Evolutionary conservation across 768 basidiomycete genomes (phyloP), one percentile per base, ranked within the genome.

Genomic region (Leccinum broughii): DNA sequence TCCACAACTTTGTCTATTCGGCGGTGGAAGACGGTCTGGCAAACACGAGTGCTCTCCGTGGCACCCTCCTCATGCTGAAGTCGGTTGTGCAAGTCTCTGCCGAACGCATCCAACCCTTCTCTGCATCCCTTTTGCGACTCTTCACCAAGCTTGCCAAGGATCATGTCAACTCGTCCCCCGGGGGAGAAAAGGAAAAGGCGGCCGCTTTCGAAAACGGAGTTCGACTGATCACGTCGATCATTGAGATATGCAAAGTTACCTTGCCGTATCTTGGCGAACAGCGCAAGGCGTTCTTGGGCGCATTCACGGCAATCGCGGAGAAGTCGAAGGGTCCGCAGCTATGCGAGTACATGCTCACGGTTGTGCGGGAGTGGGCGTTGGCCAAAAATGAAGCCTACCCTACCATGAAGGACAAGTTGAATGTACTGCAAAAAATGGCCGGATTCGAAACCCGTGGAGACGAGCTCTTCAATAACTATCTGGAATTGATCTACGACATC

Each of bases 361-460:
- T 98, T 58, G 84, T 91, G 53, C 83, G 89, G 52, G 88, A 89
- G 26, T 98, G 96, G 95, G 89, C 92, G n/a, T 78, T 96, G 65
- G 85, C 88, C 48, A 86, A 85, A 66, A 89, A 89, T 55, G 93
- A 97, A 58, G 81, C 87, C 2, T 91, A 90, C 70, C 95, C 95
- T 7, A 91, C 91, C 0, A 88, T 92, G 84, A 98, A 97, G 75
- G 97, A 99, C 77, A 98, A 98, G 74, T 89, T 95, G 3, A 88
- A 82, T 30, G 77, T 98, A 34, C 74, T 99, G 62, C 87, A 90
- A 68, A 93, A 92, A 71, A 95, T 99, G 94, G 81, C 84, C 6
- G 78, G 83, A 10, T 94, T 87, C 67, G 95, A 98, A 75, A 79
- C 80, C 24, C 86, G 90, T 34, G 88, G 91, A 95, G 34, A 13